Percentiles rank a stretch among this genome's conserved stretches.
phyloP scores from a whole-genome alignment of 768 basidiomycete species.

The Phaffia australis region DNA sequence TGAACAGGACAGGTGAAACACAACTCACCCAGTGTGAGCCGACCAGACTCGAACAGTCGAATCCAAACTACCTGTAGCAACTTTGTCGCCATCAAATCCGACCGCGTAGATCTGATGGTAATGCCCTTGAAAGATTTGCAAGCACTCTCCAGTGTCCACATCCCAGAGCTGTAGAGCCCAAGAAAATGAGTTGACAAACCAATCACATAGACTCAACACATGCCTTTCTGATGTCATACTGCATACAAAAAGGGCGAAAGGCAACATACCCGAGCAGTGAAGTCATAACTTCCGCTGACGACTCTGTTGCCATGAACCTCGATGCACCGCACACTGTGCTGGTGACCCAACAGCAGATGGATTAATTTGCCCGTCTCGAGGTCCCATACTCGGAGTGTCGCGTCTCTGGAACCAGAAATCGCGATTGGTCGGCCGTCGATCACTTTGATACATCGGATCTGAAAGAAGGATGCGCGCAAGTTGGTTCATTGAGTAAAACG shows the following conservation, averaged over 20 bases:
- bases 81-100: slow-evolving; percentile 70
- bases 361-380: slow-evolving; percentile 55
- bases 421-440: slow-evolving; percentile 78
- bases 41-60: slow-evolving; percentile 91
- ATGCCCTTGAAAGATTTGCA: slow-evolving; percentile 72
- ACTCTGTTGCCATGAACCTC: slow-evolving; percentile 74
- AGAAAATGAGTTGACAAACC: no score
- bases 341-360: slow-evolving; percentile 61
- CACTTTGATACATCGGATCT: slow-evolving; percentile 80
- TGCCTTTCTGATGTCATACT: background rate
- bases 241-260: background rate
- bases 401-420: slow-evolving; percentile 79
- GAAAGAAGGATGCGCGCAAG: slow-evolving; percentile 74
- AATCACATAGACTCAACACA: background rate
- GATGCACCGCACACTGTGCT: slow-evolving; percentile 69
- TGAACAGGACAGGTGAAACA: background rate
- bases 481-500: slow-evolving; percentile 39
- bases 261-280: slow-evolving; percentile 61
- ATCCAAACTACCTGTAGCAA: slow-evolving; percentile 81
- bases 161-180: slow-evolving; percentile 60
- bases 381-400: slow-evolving; percentile 84
- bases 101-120: slow-evolving; percentile 82
- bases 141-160: slow-evolving; percentile 74
- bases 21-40: slow-evolving; percentile 63
- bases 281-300: slow-evolving; percentile 90